Percentiles rank a stretch among this genome's conserved stretches.
phyloP scores from a whole-genome alignment of 2,329 filamentous ascomycete species.

The Onygenales sp. region DNA sequence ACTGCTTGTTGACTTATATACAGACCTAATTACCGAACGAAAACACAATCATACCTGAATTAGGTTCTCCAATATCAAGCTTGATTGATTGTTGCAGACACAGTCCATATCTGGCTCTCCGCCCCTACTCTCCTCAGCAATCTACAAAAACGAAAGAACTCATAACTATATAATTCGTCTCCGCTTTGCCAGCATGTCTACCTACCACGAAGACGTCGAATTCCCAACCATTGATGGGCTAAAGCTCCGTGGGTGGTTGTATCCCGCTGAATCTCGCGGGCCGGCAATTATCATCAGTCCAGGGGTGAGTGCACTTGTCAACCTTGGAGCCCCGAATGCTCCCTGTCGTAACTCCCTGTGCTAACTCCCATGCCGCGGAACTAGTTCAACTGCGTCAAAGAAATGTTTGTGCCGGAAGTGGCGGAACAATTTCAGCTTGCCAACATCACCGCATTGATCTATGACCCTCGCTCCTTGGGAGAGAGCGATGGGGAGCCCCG shows the following conservation, averaged over 20 bases:
- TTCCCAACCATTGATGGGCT: conserved; percentile 33
- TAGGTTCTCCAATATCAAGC: no score
- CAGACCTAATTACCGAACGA: no score
- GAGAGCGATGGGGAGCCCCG: conserved; percentile 22
- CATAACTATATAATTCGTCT: no score
- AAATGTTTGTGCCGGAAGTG: conserved; percentile 14
- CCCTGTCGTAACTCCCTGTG: conserved; percentile 1
- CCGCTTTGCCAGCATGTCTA: not conserved
- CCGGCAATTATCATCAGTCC: conserved; percentile 8
- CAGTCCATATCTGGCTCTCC: no score
- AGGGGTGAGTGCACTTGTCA: conserved; percentile 2
- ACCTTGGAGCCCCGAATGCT: conserved; percentile 1
- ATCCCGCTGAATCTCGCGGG: conserved; percentile 15
- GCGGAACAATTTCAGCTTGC: conserved; percentile 11
- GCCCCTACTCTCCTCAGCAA: no score
- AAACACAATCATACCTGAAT: no score
- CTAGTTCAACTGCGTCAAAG: conserved; percentile 20
- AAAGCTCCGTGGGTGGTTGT: conserved; percentile 28
- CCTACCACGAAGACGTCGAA: conserved; percentile 20
- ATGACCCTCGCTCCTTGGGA: conserved; percentile 21
- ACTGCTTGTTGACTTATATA: no score
- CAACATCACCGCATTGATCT: conserved; percentile 17
- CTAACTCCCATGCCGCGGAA: not conserved
- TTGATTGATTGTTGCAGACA: no score
- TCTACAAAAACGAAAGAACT: no score